Conservation (phyloP, 805 yeast genomes). For the Blastobotrys americana region DNA sequence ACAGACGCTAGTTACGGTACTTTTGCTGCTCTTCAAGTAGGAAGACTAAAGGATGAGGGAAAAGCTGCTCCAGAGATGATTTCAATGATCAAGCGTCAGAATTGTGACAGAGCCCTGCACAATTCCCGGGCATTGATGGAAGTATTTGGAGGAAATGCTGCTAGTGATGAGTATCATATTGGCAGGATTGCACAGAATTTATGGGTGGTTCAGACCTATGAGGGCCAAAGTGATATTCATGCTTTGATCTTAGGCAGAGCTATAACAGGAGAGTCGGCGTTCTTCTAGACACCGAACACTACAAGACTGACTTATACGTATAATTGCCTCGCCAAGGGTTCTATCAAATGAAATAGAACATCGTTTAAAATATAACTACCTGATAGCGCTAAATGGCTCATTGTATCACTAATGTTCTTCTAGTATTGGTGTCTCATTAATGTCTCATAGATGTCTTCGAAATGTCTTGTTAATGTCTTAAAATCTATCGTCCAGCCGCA, state of each 20-base stretch:
- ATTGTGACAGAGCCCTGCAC: constrained; percentile 36
- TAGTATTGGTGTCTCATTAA: too few species aligned
- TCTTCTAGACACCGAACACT: constrained; percentile 11
- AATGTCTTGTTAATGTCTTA: too few species aligned
- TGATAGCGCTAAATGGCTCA: too few species aligned
- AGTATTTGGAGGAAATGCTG: constrained; percentile 40
- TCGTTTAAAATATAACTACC: too few species aligned
- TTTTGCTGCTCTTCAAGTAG: constrained; percentile 35
- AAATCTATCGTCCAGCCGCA: too few species aligned
- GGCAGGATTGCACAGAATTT: constrained; percentile 37
- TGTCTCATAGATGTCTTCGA: too few species aligned
- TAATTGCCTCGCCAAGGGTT: background rate
- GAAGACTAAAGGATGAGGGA: constrained; percentile 35
- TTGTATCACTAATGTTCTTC: too few species aligned
- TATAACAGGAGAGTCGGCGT: constrained; percentile 32
- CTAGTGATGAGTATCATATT: constrained; percentile 39
- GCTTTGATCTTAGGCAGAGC: constrained; percentile 36
- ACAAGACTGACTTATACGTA: background rate
- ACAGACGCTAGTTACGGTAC: constrained; percentile 37
- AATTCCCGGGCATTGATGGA: constrained; percentile 36
- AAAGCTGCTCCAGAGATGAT: constrained; percentile 38
- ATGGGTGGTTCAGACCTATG: constrained; percentile 40
- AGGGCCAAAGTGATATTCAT: constrained; percentile 41
- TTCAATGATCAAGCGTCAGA: constrained; percentile 37
- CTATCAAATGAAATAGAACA: constrained; percentile 1